Evolutionary conservation across 2,329 filamentous ascomycete genomes (phyloP).

Genomic region (Nemania sp.): DNA sequence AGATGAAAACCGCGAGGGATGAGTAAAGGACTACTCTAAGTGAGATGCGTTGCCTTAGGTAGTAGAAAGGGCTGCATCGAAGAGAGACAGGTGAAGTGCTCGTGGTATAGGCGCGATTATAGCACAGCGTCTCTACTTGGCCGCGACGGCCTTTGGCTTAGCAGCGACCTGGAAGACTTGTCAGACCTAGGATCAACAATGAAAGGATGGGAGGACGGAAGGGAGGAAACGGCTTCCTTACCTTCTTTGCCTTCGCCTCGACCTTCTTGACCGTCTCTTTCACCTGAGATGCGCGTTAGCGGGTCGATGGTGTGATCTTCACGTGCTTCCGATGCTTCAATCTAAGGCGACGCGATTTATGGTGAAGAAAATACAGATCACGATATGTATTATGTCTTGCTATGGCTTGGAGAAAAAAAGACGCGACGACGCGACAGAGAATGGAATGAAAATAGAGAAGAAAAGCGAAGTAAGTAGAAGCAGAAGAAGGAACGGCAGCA

Average conservation of each 20-base stretch:
- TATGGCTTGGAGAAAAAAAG: background rate
- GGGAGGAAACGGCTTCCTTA: slow-evolving; percentile 9
- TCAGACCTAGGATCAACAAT: slow-evolving; percentile 6
- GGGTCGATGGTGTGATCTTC: background rate
- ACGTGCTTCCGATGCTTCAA: background rate
- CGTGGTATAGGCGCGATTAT: background rate
- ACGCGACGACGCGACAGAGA: background rate
- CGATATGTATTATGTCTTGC: background rate
- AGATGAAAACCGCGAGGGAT: background rate
- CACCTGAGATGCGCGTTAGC: slow-evolving; percentile 36
- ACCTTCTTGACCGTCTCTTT: slow-evolving; percentile 40
- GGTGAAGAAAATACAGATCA: background rate
- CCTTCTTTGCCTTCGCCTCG: slow-evolving; percentile 40
- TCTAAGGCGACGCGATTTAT: background rate
- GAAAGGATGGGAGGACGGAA: background rate
- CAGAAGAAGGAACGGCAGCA: background rate
- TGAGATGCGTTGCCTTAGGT: background rate
- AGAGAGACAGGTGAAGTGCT: background rate
- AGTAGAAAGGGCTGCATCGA: background rate
- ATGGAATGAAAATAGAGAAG: background rate
- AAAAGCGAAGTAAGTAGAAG: too few relatives aligned
- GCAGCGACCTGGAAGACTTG: slow-evolving; percentile 22
- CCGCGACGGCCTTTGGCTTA: slow-evolving; percentile 34
- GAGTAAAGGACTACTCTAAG: slow-evolving; percentile 1
- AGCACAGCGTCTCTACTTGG: slow-evolving; percentile 27